Evolutionary conservation across 225 moss, liverwort and hornwort species (phyloP), one percentile per base, ranked within the genome.

Genomic region (Straminergon stramineum): DNA sequence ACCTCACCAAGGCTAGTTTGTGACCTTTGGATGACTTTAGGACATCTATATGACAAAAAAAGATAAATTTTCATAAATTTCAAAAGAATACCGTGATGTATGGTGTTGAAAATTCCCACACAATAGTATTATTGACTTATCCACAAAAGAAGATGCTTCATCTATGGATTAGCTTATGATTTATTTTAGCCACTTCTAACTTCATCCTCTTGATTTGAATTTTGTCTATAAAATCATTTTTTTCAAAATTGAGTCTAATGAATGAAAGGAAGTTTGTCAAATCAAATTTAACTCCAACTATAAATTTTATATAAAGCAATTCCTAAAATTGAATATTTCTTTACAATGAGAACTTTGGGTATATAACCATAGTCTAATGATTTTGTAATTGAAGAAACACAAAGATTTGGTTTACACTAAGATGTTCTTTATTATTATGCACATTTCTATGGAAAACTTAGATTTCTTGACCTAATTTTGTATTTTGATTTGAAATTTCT

Each of bases 1-100:
- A 70, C 0, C 0, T 11, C 3, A 2, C 4, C 2, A 14, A 20
- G 20, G 6, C 5, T 2, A 5, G 24, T 70, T 13, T 24, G 10
- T 5, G 6, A 17, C 48, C 6, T 75, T 71, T 28, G 7, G 2
- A 31, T 51, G 11, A 75, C 18, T 45, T 17, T 28, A 10, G 1
- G 5, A 74, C 30, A 30, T 10, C 6, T 6, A 6, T 2, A 45
- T 27, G 15, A 28, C 5, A 9, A 5, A 27, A 73, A 73, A 43
- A 73, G 27, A 27, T 1, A 17, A 73, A 27, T 45, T 28, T 43
- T 6, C 30, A 74, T 43, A 10, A 28, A 43, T 45, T 28, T 17
- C 4, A 8, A 26, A 7, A 24, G 27, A 39, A 5, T 45, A 2
- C 2, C 43, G 5, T 9, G 28, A 73, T 43, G 9, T 43, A 27